These are phyloP conservation scores for Pseudogymnoascus sp. DNA, from an alignment of 2,329 filamentous ascomycete genomes.

Conservation along the genomic window DNA sequence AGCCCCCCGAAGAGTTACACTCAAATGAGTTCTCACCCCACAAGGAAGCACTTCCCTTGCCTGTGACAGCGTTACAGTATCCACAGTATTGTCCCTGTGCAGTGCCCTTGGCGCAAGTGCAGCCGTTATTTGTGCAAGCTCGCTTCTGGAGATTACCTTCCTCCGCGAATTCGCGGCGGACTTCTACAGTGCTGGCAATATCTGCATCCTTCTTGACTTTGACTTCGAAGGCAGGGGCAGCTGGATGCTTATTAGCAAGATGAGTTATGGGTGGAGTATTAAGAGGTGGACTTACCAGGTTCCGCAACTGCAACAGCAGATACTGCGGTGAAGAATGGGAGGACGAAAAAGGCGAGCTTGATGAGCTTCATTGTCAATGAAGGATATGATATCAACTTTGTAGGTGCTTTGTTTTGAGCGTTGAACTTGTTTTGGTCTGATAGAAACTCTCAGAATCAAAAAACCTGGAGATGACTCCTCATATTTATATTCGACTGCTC, in stretches of 20 bases:
- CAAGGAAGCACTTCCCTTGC: background rate
- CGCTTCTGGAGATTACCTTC: background rate
- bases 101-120: background rate
- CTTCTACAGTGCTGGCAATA: background rate
- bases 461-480: background rate
- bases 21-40: constrained; percentile 1
- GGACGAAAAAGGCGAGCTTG: background rate
- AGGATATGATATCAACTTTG: background rate
- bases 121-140: background rate
- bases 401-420: background rate
- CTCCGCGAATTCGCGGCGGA: background rate
- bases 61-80: background rate
- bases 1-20: background rate
- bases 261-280: background rate
- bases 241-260: background rate
- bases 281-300: background rate
- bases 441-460: background rate
- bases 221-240: background rate
- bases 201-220: background rate
- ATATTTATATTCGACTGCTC: background rate
- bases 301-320: background rate
- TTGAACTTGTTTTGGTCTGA: background rate
- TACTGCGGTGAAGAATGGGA: background rate
- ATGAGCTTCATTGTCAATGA: background rate
- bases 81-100: background rate